Percentiles rank a stretch among this genome's conserved stretches.
phyloP scores from a whole-genome alignment of 2,329 filamentous ascomycete genomes.

The Amauroascus niger region DNA sequence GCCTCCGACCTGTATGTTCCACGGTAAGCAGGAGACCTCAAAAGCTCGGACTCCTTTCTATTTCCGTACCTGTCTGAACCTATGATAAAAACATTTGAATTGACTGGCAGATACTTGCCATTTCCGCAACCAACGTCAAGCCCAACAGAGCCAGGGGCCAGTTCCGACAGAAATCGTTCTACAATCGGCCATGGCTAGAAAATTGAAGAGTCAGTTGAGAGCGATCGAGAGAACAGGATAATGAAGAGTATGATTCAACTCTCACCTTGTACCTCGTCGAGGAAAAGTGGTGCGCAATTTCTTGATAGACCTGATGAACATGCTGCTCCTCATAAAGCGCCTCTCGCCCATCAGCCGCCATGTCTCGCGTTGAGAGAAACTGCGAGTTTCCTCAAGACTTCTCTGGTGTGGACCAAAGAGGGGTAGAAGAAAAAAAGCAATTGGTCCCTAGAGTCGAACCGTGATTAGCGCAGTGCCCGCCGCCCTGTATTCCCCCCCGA shows the following conservation, averaged over 20 bases:
- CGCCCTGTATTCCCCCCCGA: not conserved
- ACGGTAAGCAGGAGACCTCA: slow-evolving; percentile 30
- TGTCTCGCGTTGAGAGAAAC: not conserved
- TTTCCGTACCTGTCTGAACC: slow-evolving; percentile 69
- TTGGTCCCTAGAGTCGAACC: not conserved
- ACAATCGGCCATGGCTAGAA: slow-evolving; percentile 81
- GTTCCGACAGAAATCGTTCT: slow-evolving; percentile 60
- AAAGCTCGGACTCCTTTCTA: not conserved
- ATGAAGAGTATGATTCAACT: not conserved
- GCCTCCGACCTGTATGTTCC: slow-evolving; percentile 44
- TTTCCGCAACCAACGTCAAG: slow-evolving; percentile 94
- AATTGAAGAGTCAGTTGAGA: not conserved
- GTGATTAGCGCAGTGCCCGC: not conserved
- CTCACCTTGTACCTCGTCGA: slow-evolving; percentile 53
- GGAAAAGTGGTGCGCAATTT: slow-evolving; percentile 43
- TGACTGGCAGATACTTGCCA: slow-evolving; percentile 84
- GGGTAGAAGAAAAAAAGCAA: not conserved
- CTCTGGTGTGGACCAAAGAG: not conserved
- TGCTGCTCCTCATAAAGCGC: slow-evolving; percentile 67
- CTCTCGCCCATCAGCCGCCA: slow-evolving; percentile 2
- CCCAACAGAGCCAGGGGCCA: slow-evolving; percentile 63
- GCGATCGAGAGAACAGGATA: not conserved
- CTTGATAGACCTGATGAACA: slow-evolving; percentile 79
- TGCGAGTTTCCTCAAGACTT: too few species aligned
- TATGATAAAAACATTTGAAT: slow-evolving; percentile 65